Evolutionary conservation across 495 filamentous ascomycete species (phyloP).

Genomic region (Podospora pseudocomata): DNA sequence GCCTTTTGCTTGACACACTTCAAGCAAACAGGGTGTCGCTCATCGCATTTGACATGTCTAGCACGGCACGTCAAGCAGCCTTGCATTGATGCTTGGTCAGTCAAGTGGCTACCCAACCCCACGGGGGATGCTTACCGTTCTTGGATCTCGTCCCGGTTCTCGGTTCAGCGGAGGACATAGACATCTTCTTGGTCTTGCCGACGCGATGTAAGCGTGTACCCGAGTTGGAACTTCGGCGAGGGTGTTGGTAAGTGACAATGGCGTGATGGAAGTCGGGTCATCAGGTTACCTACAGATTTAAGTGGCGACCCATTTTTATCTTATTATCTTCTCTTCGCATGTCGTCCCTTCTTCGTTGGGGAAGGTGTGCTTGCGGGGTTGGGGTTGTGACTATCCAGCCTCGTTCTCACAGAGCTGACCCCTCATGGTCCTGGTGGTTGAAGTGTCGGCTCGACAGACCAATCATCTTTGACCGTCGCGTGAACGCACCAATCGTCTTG

Average conservation of each 20-base stretch:
- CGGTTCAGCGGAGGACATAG: neutral
- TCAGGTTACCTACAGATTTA: neutral
- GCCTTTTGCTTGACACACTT: neutral
- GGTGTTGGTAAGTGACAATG: neutral
- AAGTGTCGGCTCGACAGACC: neutral
- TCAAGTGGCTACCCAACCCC: neutral
- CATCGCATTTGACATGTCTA: constrained; percentile 20
- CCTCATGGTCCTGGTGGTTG: neutral
- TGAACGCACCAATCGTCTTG: neutral
- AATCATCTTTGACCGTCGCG: neutral
- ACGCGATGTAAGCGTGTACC: neutral
- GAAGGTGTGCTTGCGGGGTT: neutral
- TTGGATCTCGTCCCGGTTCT: neutral
- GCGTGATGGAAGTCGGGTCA: neutral
- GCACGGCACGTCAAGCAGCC: constrained; percentile 22
- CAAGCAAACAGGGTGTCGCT: constrained; percentile 13
- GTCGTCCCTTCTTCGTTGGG: neutral
- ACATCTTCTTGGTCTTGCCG: neutral
- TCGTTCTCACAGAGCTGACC: neutral
- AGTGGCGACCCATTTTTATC: neutral
- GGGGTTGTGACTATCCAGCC: neutral
- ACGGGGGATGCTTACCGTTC: neutral
- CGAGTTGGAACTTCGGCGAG: neutral
- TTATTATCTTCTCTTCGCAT: neutral
- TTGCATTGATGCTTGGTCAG: neutral